Evolutionary conservation across 805 yeast species (phyloP).

Genomic region (Candida ulmi): DNA sequence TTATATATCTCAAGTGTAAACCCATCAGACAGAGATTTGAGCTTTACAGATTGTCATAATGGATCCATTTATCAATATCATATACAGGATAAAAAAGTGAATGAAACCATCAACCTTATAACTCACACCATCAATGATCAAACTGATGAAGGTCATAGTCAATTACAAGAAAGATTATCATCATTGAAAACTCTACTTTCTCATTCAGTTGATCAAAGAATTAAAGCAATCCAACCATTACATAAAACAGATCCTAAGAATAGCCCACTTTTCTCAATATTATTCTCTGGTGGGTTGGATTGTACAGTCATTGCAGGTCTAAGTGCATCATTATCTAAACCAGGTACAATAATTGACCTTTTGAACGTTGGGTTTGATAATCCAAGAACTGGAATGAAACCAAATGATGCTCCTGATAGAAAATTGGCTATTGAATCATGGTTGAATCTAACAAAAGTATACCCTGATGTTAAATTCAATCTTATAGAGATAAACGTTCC

Average conservation of each 20-base stretch:
- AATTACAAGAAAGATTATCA: constrained; percentile 8
- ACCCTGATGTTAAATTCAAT: constrained; percentile 34
- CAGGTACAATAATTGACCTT: constrained; percentile 52
- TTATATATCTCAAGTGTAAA: constrained; percentile 44
- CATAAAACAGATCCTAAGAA: constrained; percentile 26
- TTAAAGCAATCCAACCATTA: constrained; percentile 56
- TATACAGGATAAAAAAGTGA: constrained; percentile 15
- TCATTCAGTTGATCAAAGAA: constrained; percentile 41
- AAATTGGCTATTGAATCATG: constrained; percentile 63
- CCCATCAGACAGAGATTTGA: constrained; percentile 25
- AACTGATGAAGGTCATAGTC: constrained; percentile 15
- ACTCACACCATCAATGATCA: constrained; percentile 16
- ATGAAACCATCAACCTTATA: constrained; percentile 5
- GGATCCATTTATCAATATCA: constrained; percentile 45
- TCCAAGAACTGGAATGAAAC: constrained; percentile 60
- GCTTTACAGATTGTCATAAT: constrained; percentile 49
- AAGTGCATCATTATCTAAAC: constrained; percentile 28
- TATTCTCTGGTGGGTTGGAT: constrained; percentile 95
- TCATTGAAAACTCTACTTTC: constrained; percentile 27
- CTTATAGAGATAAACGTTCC: constrained; percentile 70
- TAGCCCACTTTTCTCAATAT: constrained; percentile 43
- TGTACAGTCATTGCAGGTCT: constrained; percentile 76
- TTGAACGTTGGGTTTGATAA: constrained; percentile 91
- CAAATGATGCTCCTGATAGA: constrained; percentile 82
- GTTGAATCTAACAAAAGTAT: constrained; percentile 39